Evolutionary conservation across 2,329 filamentous ascomycete species (phyloP), one percentile per base, ranked within the genome.

Genomic region (Alternaria atra): DNA sequence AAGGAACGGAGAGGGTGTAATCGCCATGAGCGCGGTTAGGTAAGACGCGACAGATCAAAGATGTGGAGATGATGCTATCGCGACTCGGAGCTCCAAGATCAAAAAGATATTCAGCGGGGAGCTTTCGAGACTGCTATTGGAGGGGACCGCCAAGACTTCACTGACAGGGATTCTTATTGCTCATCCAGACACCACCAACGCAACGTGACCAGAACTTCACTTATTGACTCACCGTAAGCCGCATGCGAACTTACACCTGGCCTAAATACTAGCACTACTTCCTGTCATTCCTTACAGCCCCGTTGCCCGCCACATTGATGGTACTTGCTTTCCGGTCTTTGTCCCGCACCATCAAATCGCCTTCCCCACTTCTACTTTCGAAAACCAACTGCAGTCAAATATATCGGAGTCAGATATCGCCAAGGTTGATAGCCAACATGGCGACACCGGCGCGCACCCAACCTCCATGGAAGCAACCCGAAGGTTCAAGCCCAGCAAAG

Each of bases 1-100:
- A 39, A 98, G 85, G 70, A 99, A 98, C 0, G 93, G 90, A 9
- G 94, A 97, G 2, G 80, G 67, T 8, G 55, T 35, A 25, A 64
- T 61, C n/a, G 72, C 69, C 73, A 74, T 77, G 25, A 39, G 29
- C 29, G 47, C 20, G 9, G 30, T 12, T 15, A 6, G 8, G 4
- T 30, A 34, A 20, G 51, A 29, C 32, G 46, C 44, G 40, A 48
- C 27, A 46, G 25, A 29, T 4, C 27, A 17, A 51, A 30, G 27
- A 57, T 35, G 53, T 47, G 43, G 43, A 47, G 34, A 54, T 47
- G 50, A 52, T 54, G 27, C 52, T 32, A 17, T 34, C 42, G 57
- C 52, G 53, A 55, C 37, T 23, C 29, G 25, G n/a, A 59, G 57
- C 52, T 55, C 44, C 23, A 46, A 62, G 63, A 58, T 55, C 55